Percentiles rank a stretch among this genome's conserved stretches.
Conservation (phyloP, 257 asterid genomes). For the Fraxinus pennsylvanica region DNA sequence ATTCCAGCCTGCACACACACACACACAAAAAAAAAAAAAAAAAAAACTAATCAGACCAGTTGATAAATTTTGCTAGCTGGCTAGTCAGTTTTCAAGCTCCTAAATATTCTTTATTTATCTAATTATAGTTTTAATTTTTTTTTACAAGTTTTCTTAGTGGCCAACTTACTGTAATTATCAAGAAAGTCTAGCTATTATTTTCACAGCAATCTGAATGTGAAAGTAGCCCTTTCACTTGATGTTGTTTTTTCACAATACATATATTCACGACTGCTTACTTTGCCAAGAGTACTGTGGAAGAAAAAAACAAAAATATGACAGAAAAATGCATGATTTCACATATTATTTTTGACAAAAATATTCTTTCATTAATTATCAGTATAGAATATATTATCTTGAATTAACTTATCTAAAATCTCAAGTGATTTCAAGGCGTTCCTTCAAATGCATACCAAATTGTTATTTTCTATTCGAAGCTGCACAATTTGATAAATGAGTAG, state of each 20-base stretch:
- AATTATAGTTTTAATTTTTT: not conserved
- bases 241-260: constrained; percentile 17
- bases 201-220: constrained; percentile 48
- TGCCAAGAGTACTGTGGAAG: not conserved
- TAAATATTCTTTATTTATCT: not conserved
- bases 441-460: not conserved
- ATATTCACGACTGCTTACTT: not conserved
- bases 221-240: constrained; percentile 31
- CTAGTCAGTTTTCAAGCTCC: constrained; percentile 1
- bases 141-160: constrained; percentile 11
- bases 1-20: constrained; percentile 49
- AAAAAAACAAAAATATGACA: not conserved
- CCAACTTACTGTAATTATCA: constrained; percentile 47
- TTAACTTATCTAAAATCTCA: not conserved
- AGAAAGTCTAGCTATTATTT: constrained; percentile 45
- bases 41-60: not conserved
- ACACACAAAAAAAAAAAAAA: not conserved
- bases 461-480: not conserved
- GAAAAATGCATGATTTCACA: not conserved
- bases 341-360: too few relatives aligned
- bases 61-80: not conserved
- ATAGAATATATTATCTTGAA: not conserved
- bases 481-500: not conserved
- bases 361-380: not conserved
- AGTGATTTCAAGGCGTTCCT: not conserved